Percentiles rank a stretch among this genome's conserved stretches.
Evolutionary conservation across 495 filamentous ascomycete species (phyloP).

Genomic region (Tuber indicum): DNA sequence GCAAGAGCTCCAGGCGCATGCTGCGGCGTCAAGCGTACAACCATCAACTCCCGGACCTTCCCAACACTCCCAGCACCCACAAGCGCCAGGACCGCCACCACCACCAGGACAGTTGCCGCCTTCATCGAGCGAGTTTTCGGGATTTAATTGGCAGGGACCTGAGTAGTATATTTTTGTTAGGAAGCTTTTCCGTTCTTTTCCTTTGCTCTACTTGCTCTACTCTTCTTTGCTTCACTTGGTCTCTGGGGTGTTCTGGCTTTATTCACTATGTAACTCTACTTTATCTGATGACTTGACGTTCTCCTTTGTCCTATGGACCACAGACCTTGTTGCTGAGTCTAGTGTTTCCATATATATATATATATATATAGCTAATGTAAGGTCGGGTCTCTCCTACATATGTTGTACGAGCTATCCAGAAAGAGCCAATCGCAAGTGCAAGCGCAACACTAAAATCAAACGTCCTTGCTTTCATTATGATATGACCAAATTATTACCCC

Average conservation of each 20-base stretch:
- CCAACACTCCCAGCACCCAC: neutral
- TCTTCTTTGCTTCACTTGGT: conserved; percentile 3
- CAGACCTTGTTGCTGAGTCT: neutral
- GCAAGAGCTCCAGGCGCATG: neutral
- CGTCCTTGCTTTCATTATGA: neutral
- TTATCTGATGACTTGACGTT: neutral
- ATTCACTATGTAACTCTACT: neutral
- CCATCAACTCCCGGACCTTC: neutral
- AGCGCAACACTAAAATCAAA: neutral
- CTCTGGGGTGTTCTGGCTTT: conserved; percentile 1
- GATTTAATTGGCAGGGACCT: neutral
- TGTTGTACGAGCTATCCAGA: neutral
- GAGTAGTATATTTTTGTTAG: neutral
- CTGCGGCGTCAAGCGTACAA: neutral
- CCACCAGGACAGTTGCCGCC: neutral
- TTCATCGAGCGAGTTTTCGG: neutral
- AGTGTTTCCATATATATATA: neutral
- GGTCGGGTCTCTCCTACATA: neutral
- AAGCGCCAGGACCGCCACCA: conserved; percentile 4
- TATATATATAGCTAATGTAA: conserved; percentile 2
- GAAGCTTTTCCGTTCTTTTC: neutral
- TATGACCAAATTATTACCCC: neutral
- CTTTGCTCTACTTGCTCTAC: neutral
- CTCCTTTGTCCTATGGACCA: neutral
- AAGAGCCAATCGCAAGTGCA: neutral